phyloP scores from a whole-genome alignment of 768 basidiomycete species.

The Arthromyces matolae region DNA sequence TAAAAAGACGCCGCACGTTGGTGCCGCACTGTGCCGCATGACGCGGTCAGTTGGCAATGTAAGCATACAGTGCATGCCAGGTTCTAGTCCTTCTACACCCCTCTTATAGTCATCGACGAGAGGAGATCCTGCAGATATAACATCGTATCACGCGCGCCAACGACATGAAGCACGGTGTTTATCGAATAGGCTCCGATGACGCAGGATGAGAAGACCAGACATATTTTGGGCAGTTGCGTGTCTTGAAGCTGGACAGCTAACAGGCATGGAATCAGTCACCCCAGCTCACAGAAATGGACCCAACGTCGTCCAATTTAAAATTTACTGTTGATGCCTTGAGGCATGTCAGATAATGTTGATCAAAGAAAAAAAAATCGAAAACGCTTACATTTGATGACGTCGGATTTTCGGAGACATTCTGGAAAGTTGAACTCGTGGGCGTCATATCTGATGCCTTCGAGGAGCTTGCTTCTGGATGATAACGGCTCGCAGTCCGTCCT shows the following conservation, averaged over 20 bases:
- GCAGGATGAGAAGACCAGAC: neutral
- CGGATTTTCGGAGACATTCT: neutral
- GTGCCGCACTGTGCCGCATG: no score
- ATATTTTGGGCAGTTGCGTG: neutral
- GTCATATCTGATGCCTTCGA: conserved; percentile 3
- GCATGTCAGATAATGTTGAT: conserved; percentile 1
- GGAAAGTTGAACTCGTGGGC: conserved; percentile 1
- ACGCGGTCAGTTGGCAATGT: no score
- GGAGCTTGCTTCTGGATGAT: conserved; percentile 3
- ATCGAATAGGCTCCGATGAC: no score
- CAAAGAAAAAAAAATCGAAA: neutral
- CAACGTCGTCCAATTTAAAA: conserved; percentile 21
- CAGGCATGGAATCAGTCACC: conserved; percentile 17
- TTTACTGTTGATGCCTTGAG: conserved; percentile 8
- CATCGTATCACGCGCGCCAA: no score
- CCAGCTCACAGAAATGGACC: conserved; percentile 28
- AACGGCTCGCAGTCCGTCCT: conserved; percentile 12
- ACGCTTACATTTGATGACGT: conserved; percentile 5
- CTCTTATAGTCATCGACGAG: no score
- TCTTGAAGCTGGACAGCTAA: neutral
- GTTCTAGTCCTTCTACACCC: no score
- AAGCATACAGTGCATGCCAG: no score
- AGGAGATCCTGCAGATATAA: no score
- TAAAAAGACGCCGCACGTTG: no score
- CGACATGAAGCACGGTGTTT: no score